A percentile compares a stretch with the other conserved stretches of the same genome.
These are phyloP conservation scores for Sporothrix pseudoabietina DNA, from an alignment of 2,329 filamentous ascomycete species.

Conservation along the genomic window DNA sequence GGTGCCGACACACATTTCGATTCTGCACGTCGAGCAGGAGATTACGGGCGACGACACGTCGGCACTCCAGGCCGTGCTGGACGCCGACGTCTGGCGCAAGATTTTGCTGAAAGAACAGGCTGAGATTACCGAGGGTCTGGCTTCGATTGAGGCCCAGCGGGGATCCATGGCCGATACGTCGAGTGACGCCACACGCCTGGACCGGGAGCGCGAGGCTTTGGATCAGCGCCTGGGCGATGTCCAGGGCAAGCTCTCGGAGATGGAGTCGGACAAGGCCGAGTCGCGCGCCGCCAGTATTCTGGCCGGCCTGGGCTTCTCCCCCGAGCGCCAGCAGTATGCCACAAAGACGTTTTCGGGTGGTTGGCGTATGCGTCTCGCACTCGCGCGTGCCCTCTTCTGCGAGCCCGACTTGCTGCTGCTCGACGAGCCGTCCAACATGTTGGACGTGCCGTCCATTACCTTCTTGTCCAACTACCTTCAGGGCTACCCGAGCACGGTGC, in stretches of 20 bases:
- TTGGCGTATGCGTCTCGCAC: constrained; percentile 97
- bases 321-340: constrained; percentile 86
- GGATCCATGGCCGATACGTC: constrained; percentile 86
- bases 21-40: constrained; percentile 99
- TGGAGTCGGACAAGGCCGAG: constrained; percentile 99
- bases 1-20: constrained; percentile 96
- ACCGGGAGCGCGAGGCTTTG: constrained; percentile 84
- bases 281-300: constrained; percentile 93
- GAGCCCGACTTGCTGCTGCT: constrained; percentile 94
- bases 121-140: constrained; percentile 76
- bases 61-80: constrained; percentile 89
- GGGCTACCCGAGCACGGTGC: constrained; percentile 86
- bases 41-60: constrained; percentile 94
- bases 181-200: constrained; percentile 79
- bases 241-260: constrained; percentile 88
- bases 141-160: constrained; percentile 75
- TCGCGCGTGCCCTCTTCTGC: constrained; percentile 94
- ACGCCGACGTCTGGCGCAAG: constrained; percentile 98
- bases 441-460: constrained; percentile 99
- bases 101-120: constrained; percentile 84
- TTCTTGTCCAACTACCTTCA: constrained; percentile 97
- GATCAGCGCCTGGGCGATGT: constrained; percentile 91
- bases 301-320: constrained; percentile 93
- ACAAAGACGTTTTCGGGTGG: constrained; percentile 99
- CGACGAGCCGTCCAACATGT: constrained; percentile 99